Evolutionary conservation across 2,329 filamentous ascomycete genomes (phyloP).

Genomic region (Magnaporthales sp.): DNA sequence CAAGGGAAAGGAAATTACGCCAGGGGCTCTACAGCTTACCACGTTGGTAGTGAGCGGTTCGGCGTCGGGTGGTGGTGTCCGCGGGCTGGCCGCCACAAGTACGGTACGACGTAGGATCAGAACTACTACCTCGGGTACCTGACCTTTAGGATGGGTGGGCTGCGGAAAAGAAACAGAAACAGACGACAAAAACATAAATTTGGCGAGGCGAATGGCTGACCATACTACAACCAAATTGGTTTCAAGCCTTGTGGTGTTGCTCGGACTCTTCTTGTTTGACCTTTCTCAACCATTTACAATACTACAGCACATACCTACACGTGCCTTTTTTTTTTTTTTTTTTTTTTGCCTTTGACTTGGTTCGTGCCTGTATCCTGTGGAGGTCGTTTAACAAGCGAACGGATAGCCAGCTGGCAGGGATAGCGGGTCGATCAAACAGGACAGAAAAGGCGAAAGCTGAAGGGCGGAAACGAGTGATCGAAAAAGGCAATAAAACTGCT

Average conservation of each 20-base stretch:
- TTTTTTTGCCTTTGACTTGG: neutral
- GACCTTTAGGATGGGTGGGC: neutral
- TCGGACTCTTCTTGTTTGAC: too few species aligned
- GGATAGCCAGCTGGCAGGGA: constrained; percentile 5
- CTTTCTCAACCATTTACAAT: too few species aligned
- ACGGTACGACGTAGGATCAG: neutral
- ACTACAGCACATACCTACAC: too few species aligned
- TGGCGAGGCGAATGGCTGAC: neutral
- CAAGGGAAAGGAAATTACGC: neutral
- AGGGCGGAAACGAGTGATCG: neutral
- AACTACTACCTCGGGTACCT: neutral
- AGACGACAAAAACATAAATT: neutral
- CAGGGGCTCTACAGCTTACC: neutral
- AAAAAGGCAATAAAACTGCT: too few species aligned
- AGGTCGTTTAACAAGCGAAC: neutral
- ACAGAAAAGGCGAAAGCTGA: neutral
- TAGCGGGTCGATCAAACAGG: constrained; percentile 12
- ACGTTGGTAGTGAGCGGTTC: neutral
- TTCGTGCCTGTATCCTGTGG: neutral
- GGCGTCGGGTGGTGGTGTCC: neutral
- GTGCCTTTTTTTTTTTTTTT: neutral
- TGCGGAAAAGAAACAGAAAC: neutral
- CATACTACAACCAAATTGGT: neutral
- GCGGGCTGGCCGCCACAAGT: neutral
- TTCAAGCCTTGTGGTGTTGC: neutral